phyloP scores from a whole-genome alignment of 2,329 filamentous ascomycete genomes.

The Aspergillus fumigatus region DNA sequence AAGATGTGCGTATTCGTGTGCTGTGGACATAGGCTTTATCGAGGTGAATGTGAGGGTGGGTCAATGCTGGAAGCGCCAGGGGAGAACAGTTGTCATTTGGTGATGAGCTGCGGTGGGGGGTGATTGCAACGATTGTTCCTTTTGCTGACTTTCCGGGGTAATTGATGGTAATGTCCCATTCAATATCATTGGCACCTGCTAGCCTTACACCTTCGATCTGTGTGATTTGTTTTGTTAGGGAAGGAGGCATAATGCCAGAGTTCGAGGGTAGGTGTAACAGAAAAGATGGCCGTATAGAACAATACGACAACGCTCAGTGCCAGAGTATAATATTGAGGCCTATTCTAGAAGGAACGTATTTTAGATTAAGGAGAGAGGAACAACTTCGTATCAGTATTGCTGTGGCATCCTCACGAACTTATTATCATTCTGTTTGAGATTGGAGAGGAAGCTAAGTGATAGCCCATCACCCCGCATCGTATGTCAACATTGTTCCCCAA shows the following conservation, averaged over 20 bases:
- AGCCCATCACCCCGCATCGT: not conserved
- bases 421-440: not conserved
- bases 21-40: constrained; percentile 49
- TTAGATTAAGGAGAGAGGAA: not conserved
- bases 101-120: constrained; percentile 6
- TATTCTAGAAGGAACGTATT: not conserved
- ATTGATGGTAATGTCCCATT: constrained; percentile 32
- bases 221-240: constrained; percentile 10
- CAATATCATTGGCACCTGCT: constrained; percentile 16
- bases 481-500: not conserved
- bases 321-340: not conserved
- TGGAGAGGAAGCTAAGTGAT: not conserved
- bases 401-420: not conserved
- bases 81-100: constrained; percentile 11
- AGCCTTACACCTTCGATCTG: constrained; percentile 27
- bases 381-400: not conserved
- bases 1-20: constrained; percentile 52
- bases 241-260: constrained; percentile 8
- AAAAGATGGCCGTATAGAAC: not conserved
- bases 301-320: not conserved
- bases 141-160: constrained; percentile 6
- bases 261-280: not conserved
- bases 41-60: constrained; percentile 69
- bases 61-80: constrained; percentile 53
- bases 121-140: constrained; percentile 26